phyloP scores from a whole-genome alignment of 192 early-diverging fungal genomes.

The Coemansia sp. region DNA sequence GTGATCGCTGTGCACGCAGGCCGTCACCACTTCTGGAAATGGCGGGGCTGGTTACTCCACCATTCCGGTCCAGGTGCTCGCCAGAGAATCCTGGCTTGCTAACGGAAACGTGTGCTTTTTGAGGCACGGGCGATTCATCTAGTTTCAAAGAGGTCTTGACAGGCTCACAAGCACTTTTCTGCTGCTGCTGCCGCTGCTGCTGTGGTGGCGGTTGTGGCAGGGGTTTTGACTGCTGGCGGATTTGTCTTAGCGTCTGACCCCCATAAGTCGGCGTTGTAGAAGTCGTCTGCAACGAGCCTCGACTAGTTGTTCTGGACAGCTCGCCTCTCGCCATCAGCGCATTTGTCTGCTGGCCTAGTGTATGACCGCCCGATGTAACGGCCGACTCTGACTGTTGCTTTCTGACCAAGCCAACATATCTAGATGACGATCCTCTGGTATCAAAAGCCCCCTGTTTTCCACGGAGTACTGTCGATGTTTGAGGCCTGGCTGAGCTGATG shows the following conservation, averaged over 20 bases:
- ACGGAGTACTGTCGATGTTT: not conserved
- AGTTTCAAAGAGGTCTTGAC: not conserved
- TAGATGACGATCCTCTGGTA: slow-evolving; percentile 6
- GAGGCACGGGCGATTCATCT: not conserved
- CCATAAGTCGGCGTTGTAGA: slow-evolving; percentile 1
- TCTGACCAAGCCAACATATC: slow-evolving; percentile 10
- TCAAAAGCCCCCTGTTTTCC: not conserved
- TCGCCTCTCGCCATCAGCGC: slow-evolving; percentile 6
- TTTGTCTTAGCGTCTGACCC: not conserved
- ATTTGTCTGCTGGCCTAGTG: slow-evolving; percentile 6
- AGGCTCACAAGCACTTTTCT: not conserved
- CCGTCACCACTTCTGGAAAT: not conserved
- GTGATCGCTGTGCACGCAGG: slow-evolving; percentile 19
- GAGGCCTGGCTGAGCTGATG: not conserved
- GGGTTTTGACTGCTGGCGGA: slow-evolving; percentile 3
- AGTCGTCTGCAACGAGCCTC: not conserved
- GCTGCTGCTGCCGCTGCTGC: not conserved
- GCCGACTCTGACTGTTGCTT: slow-evolving; percentile 38
- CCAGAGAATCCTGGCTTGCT: not conserved
- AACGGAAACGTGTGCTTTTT: not conserved
- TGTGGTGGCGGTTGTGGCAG: not conserved
- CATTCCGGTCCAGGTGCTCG: not conserved
- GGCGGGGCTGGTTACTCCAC: not conserved
- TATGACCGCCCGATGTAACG: not conserved
- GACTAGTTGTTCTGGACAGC: slow-evolving; percentile 1